Percentiles rank a stretch among this genome's conserved stretches.
Evolutionary conservation across 371 early-diverging fungal species (phyloP).

Genomic region (Thermomucor indicae-seudaticae): DNA sequence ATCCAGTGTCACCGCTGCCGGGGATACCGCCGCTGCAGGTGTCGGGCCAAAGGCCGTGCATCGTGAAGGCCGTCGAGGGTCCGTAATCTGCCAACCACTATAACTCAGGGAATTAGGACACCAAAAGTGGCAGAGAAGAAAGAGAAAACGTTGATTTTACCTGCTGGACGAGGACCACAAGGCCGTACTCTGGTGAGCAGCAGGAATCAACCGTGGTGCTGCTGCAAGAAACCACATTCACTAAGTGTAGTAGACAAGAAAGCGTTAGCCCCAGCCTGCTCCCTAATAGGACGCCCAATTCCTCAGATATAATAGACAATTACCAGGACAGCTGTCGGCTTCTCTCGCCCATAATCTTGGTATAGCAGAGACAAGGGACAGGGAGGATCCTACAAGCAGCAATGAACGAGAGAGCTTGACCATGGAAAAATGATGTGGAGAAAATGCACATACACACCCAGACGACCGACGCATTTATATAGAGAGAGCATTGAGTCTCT

Average conservation of each 20-base stretch:
- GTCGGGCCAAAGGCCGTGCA: conserved; percentile 83
- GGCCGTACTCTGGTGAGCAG: conserved; percentile 14
- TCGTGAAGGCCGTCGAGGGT: conserved; percentile 11
- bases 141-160: neutral
- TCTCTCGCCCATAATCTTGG: too few relatives aligned
- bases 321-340: conserved; percentile 8
- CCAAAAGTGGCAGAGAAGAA: neutral
- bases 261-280: neutral
- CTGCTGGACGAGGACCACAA: conserved; percentile 20
- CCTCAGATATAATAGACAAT: neutral
- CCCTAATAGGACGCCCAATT: neutral
- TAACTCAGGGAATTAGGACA: neutral
- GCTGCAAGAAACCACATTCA: conserved; percentile 12
- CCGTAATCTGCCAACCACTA: conserved; percentile 18
- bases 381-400: too few relatives aligned
- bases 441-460: too few relatives aligned
- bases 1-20: conserved; percentile 55
- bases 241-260: conserved; percentile 3
- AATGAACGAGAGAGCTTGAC: too few relatives aligned
- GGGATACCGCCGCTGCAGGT: conserved; percentile 55
- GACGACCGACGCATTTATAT: too few relatives aligned
- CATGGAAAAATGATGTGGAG: too few relatives aligned
- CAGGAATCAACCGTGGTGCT: conserved; percentile 7
- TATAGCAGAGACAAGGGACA: too few relatives aligned
- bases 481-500: too few relatives aligned